Percentiles rank a stretch among this genome's conserved stretches.
phyloP scores from a whole-genome alignment of 306 rosid species.

The Albizia julibrissin region DNA sequence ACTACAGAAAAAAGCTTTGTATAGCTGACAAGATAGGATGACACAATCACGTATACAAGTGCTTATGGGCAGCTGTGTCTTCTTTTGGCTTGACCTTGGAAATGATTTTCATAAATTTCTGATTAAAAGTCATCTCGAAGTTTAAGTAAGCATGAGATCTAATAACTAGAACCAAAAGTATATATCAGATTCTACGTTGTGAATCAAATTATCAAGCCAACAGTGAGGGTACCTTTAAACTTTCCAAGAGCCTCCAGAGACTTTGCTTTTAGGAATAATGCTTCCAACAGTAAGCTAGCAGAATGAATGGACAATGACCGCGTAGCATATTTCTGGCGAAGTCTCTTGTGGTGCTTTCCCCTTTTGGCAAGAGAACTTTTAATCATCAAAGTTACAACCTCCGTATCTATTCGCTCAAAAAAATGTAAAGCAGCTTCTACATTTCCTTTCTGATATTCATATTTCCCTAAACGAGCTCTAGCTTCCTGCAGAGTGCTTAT shows the following conservation, averaged over 20 bases:
- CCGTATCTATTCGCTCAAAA: constrained; percentile 82
- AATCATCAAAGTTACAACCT: constrained; percentile 66
- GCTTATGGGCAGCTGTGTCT: neutral
- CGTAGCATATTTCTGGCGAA: constrained; percentile 51
- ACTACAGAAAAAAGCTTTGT: neutral
- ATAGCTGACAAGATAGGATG: neutral
- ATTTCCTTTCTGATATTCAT: constrained; percentile 94
- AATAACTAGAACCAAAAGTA: neutral
- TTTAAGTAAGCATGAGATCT: neutral
- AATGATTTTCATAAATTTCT: neutral
- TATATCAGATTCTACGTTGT: neutral
- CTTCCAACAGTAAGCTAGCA: constrained; percentile 78
- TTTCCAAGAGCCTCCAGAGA: constrained; percentile 73
- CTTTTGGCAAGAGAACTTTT: constrained; percentile 66
- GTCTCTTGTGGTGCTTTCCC: constrained; percentile 52
- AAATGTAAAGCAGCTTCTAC: constrained; percentile 83
- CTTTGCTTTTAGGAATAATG: constrained; percentile 81
- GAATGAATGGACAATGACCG: constrained; percentile 75
- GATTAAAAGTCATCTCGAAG: neutral
- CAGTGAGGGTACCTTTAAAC: constrained; percentile 64
- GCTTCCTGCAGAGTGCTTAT: constrained; percentile 74
- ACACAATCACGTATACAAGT: neutral
- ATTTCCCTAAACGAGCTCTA: constrained; percentile 88
- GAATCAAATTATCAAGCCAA: constrained; percentile 18
- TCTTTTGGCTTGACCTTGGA: constrained; percentile 27